These are phyloP conservation scores for Fusarium sarcochroum DNA, from an alignment of 2,329 filamentous ascomycete species.

Conservation along the genomic window DNA sequence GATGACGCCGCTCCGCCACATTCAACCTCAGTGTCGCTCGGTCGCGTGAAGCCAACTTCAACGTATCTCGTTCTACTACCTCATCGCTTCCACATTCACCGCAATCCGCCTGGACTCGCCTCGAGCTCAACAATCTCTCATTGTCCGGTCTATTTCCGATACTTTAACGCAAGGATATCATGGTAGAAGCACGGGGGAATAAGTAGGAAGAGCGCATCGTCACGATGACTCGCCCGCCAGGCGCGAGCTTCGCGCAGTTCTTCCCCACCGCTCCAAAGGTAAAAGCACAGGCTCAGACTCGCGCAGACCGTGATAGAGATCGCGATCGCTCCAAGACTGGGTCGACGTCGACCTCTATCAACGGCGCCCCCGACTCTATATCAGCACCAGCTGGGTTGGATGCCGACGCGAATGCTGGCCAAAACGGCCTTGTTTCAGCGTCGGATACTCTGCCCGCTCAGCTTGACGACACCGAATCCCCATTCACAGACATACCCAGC, in stretches of 20 bases:
- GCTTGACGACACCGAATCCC: conserved; percentile 70
- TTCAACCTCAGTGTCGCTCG: conserved; percentile 46
- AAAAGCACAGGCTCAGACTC: conserved; percentile 60
- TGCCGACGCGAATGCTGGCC: conserved; percentile 45
- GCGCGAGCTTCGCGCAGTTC: conserved; percentile 87
- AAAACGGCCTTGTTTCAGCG: conserved; percentile 36
- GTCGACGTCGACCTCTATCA: conserved; percentile 32
- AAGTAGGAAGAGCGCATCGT: conserved; percentile 65
- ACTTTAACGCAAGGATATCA: conserved; percentile 63
- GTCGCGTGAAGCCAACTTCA: conserved; percentile 58
- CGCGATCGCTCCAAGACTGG: conserved; percentile 50
- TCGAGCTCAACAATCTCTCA: conserved; percentile 6
- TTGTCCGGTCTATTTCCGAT: conserved; percentile 23
- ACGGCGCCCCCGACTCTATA: conserved; percentile 42
- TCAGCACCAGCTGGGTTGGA: conserved; percentile 44
- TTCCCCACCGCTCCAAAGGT: conserved; percentile 82
- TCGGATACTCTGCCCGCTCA: conserved; percentile 49
- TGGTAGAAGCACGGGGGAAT: conserved; percentile 68
- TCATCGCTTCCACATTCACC: conserved; percentile 23
- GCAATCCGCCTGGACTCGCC: conserved; percentile 21
- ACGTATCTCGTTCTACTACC: conserved; percentile 42
- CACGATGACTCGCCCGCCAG: conserved; percentile 84
- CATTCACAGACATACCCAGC: conserved; percentile 76
- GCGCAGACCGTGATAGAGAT: conserved; percentile 52
- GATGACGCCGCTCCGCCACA: conserved; percentile 47